Evolutionary conservation across 805 yeast genomes (phyloP).

Genomic region (Yamadazyma philogaea): DNA sequence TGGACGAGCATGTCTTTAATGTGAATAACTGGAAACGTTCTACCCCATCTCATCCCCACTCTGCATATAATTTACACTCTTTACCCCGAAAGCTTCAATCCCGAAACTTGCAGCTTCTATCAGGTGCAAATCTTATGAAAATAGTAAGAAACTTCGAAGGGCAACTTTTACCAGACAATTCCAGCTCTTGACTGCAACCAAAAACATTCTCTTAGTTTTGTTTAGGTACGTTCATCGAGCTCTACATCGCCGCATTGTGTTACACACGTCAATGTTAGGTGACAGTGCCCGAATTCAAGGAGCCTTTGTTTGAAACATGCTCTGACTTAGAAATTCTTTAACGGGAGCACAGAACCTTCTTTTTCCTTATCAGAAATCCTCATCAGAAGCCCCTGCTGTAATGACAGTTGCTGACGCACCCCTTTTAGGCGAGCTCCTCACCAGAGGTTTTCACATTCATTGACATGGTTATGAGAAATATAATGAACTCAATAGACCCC

Average conservation of each 20-base stretch:
- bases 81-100: no score
- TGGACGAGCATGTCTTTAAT: no score
- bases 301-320: neutral
- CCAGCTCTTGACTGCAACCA: no score
- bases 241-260: no score
- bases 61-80: neutral
- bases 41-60: neutral
- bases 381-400: neutral
- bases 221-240: no score
- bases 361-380: neutral
- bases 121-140: neutral
- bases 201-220: no score
- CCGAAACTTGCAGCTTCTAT: no score
- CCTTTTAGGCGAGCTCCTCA: slow-evolving; percentile 4
- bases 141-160: no score
- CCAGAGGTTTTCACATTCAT: slow-evolving; percentile 5
- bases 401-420: neutral
- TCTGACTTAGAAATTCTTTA: neutral
- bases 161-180: no score
- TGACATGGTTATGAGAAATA: neutral
- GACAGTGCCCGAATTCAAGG: neutral
- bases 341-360: neutral
- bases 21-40: neutral
- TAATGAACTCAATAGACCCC: slow-evolving; percentile 6
- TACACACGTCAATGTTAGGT: no score